Evolutionary conservation across 257 asterid species (phyloP), one percentile per base, ranked within the genome.

Genomic region (Ophiorrhiza pumila): DNA sequence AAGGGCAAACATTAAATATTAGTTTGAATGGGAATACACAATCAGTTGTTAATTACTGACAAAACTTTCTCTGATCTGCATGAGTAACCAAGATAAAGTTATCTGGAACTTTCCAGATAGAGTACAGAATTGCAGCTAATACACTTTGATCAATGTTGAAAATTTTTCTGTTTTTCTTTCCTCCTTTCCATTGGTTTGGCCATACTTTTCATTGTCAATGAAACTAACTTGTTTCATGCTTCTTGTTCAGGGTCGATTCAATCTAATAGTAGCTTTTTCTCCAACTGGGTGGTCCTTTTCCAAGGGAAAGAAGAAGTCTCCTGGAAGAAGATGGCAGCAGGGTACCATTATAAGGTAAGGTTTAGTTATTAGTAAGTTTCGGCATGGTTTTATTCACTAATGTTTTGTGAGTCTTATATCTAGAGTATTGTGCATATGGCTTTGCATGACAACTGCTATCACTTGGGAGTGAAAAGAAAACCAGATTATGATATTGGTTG

Each of bases 271-370:
- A 63, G 85, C 96, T 37, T 85, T 93, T 79, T 91, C 98, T 39
- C 97, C 98, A n/a, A 91, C 98, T 31, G 98, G 97, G 63, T 91
- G 97, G 97, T 81, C 95, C 62, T 87, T 88, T 59, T 97, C 93
- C 15, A 91, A 95, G 82, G 97, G 99, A 68, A 95, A 86, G 77
- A 82, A 82, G 84, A 88, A 87, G 83, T 85, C 95, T 15, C 78
- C 91, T 23, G 98, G 99, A 79, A 88, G 78, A 78, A 85, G 96
- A 81, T 91, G 89, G 96, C 97, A 89, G 81, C 95, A 95, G 87
- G 99, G 99, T 35, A 91, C 99, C 71, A 79, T 95, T 58, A 92
- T 95, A 81, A 86, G 99, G 99, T 94, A 71, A 82, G 42, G 55
- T 55, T 64, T 14, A 22, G 60, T 29, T 43, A 60, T 45, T 55